These are phyloP conservation scores for Neophaeococcomyces aloes DNA, from an alignment of 2,329 filamentous ascomycete genomes.

Conservation along the genomic window DNA sequence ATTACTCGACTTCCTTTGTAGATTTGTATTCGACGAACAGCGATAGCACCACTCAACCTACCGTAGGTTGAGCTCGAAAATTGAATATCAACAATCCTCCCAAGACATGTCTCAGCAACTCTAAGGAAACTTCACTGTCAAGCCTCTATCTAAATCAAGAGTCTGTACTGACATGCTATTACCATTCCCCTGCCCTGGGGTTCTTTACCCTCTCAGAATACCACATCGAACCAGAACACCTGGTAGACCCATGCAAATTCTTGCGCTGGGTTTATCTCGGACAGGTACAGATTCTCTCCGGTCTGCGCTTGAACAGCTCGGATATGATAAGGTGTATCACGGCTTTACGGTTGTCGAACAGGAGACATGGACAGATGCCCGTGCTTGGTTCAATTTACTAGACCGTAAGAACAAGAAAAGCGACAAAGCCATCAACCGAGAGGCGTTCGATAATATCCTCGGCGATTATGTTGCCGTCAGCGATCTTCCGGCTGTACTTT, in stretches of 20 bases:
- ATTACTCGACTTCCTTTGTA: too few species aligned
- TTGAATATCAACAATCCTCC: too few species aligned
- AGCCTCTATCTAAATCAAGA: too few species aligned
- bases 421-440: background rate
- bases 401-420: background rate
- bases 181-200: too few species aligned
- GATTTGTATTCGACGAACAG: too few species aligned
- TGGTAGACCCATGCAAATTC: conserved; percentile 17
- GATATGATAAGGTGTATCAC: conserved; percentile 23
- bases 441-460: conserved; percentile 25
- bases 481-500: conserved; percentile 27
- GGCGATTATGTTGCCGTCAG: conserved; percentile 25
- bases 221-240: background rate
- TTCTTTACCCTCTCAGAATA: background rate
- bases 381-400: background rate
- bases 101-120: too few species aligned
- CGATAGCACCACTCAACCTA: too few species aligned
- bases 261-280: conserved; percentile 23
- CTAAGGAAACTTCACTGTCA: too few species aligned
- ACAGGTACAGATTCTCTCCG: conserved; percentile 22
- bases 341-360: conserved; percentile 8
- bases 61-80: too few species aligned
- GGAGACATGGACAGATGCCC: background rate
- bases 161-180: too few species aligned
- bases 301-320: conserved; percentile 22